A percentile compares a stretch with the other conserved stretches of the same genome.
Conservation (phyloP, 2,329 filamentous ascomycete genomes). For the Pseudogymnoascus sp. region DNA sequence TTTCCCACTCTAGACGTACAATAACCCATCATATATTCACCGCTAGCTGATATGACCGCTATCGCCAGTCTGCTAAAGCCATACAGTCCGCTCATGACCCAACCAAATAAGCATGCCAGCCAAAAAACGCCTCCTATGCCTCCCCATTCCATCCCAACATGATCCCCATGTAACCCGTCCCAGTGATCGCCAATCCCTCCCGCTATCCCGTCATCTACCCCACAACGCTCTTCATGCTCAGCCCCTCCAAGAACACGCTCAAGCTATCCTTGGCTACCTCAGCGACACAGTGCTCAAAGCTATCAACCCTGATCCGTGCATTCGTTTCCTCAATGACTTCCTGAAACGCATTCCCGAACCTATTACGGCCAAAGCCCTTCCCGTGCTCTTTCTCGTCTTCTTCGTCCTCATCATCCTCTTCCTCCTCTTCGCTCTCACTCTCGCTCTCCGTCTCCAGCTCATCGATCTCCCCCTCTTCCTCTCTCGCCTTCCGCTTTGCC, state of each 20-base stretch:
- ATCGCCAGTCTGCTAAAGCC: conserved; percentile 7
- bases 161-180: background rate
- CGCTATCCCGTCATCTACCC: conserved; percentile 35
- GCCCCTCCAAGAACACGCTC: conserved; percentile 77
- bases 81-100: conserved; percentile 6
- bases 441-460: conserved; percentile 50
- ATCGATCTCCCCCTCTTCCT: conserved; percentile 40
- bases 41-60: background rate
- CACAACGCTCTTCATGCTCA: conserved; percentile 86
- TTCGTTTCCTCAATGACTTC: conserved; percentile 90
- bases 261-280: conserved; percentile 97
- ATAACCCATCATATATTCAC: conserved; percentile 3
- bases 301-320: conserved; percentile 84
- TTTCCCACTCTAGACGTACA: background rate
- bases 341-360: conserved; percentile 92
- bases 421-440: conserved; percentile 40
- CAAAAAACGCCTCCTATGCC: conserved; percentile 7
- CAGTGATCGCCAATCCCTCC: background rate
- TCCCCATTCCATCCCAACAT: background rate
- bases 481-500: conserved; percentile 46
- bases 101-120: conserved; percentile 5
- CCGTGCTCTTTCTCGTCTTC: conserved; percentile 48
- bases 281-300: conserved; percentile 94
- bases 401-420: conserved; percentile 44
- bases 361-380: conserved; percentile 71